Conservation (phyloP, 371 early-diverging fungal genomes). For the Lichtheimia hyalospora region DNA sequence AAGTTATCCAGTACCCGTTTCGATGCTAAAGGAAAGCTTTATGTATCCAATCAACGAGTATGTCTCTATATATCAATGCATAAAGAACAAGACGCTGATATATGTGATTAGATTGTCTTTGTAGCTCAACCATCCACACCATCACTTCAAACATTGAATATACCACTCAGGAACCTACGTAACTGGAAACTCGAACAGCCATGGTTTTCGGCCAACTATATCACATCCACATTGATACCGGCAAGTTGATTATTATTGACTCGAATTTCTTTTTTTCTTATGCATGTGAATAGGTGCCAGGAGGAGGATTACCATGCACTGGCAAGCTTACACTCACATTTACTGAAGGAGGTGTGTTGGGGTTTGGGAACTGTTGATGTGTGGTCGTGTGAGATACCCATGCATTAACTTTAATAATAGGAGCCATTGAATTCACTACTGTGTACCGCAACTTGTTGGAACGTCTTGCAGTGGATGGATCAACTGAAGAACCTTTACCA, state of each 20-base stretch:
- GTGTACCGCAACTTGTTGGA: conserved; percentile 39
- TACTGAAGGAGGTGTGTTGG: conserved; percentile 47
- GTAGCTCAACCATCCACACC: conserved; percentile 23
- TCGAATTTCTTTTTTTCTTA: neutral
- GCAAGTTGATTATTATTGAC: conserved; percentile 21
- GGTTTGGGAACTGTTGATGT: neutral
- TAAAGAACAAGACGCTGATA: neutral
- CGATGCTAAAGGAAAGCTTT: conserved; percentile 36
- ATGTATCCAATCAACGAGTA: conserved; percentile 52
- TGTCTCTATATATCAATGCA: no score
- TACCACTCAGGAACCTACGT: conserved; percentile 45
- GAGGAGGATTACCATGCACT: conserved; percentile 43
- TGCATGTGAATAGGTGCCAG: conserved; percentile 30
- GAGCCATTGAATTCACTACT: conserved; percentile 53
- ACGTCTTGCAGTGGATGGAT: conserved; percentile 32
- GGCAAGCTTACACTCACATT: conserved; percentile 44
- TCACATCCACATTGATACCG: conserved; percentile 40
- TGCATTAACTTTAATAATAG: conserved; percentile 14
- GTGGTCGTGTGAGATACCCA: neutral
- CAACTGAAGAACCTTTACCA: conserved; percentile 40
- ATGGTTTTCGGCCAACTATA: conserved; percentile 61
- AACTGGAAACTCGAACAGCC: conserved; percentile 52
- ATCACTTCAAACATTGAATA: conserved; percentile 39
- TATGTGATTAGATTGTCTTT: conserved; percentile 31
- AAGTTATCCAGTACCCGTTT: conserved; percentile 38